A percentile compares a stretch with the other conserved stretches of the same genome.
These are phyloP conservation scores for Candida pseudoviswanathii DNA, from an alignment of 1,139 yeast species.

Conservation along the genomic window DNA sequence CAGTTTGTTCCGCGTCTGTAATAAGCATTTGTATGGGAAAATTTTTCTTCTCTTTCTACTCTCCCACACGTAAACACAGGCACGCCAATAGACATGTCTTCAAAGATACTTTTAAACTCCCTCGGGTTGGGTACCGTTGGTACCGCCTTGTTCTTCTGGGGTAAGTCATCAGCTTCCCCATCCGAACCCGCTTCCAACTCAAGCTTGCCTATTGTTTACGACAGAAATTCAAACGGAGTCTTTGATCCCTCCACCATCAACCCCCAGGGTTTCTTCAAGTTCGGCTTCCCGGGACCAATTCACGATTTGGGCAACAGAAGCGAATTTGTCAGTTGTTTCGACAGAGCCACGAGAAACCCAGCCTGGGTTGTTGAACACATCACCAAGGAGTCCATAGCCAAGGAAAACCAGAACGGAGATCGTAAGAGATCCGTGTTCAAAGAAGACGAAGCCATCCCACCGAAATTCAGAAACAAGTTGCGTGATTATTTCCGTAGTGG, in stretches of 20 bases:
- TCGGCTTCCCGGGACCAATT: constrained; percentile 94
- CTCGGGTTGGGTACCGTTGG: constrained; percentile 40
- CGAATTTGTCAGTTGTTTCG: constrained; percentile 85
- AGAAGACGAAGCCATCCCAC: constrained; percentile 87
- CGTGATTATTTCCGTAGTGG: constrained; percentile 93
- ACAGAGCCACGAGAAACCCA: constrained; percentile 84
- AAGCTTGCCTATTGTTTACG: constrained; percentile 19
- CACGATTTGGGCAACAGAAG: constrained; percentile 75
- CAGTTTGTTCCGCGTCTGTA: constrained; percentile 2
- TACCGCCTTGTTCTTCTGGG: constrained; percentile 48
- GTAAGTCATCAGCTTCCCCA: constrained; percentile 27
- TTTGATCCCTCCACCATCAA: constrained; percentile 43
- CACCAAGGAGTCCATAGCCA: constrained; percentile 66
- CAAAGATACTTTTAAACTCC: constrained; percentile 29
- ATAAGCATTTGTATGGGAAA: background rate
- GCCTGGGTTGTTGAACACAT: constrained; percentile 89
- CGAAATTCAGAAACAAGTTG: constrained; percentile 69
- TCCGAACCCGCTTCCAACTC: constrained; percentile 14
- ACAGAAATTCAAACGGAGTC: constrained; percentile 14
- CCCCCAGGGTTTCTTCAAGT: constrained; percentile 79
- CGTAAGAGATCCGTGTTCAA: constrained; percentile 79
- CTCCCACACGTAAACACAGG: background rate
- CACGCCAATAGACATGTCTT: constrained; percentile 25
- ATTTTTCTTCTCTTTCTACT: constrained; percentile 1
- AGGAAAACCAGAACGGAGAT: constrained; percentile 54